Evolutionary conservation across 345 rosid genomes (phyloP).

Genomic region (Schrenkiella parvula): DNA sequence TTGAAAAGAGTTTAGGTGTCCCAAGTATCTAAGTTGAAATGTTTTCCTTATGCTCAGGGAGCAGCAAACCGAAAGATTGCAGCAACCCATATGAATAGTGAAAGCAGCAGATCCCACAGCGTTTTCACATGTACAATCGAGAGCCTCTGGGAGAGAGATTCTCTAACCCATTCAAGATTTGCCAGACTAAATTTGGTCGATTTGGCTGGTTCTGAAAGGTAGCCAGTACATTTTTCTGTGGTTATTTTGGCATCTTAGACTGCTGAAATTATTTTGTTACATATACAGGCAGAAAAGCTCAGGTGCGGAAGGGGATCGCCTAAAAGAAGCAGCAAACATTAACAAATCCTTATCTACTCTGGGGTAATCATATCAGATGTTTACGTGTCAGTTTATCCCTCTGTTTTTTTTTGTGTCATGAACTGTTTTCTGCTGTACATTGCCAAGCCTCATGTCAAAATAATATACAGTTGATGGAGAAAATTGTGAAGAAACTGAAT

Average conservation of each 20-base stretch:
- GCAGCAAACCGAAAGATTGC: slow-evolving; percentile 83
- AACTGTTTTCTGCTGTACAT: slow-evolving; percentile 16
- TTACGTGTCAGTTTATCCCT: slow-evolving; percentile 15
- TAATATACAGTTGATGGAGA: background rate
- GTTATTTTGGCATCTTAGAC: slow-evolving; percentile 10
- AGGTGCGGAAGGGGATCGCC: slow-evolving; percentile 96
- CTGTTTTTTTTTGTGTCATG: background rate
- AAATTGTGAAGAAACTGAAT: background rate
- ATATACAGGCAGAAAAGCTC: slow-evolving; percentile 87
- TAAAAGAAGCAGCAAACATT: slow-evolving; percentile 96
- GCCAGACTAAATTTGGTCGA: slow-evolving; percentile 95
- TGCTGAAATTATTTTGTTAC: slow-evolving; percentile 14
- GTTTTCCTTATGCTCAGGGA: slow-evolving; percentile 47
- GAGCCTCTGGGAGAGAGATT: slow-evolving; percentile 86
- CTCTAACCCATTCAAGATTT: slow-evolving; percentile 73
- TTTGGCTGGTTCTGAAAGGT: slow-evolving; percentile 99
- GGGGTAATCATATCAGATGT: slow-evolving; percentile 53
- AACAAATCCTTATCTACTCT: slow-evolving; percentile 91
- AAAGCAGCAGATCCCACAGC: slow-evolving; percentile 96
- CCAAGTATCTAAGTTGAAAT: slow-evolving; percentile 8
- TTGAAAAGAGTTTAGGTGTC: slow-evolving; percentile 20
- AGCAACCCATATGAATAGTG: slow-evolving; percentile 89
- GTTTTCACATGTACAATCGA: slow-evolving; percentile 94
- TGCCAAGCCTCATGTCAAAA: slow-evolving; percentile 1
- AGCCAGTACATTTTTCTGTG: slow-evolving; percentile 6